Conservation (phyloP, 257 asterid species). For the Nicotiana benthamiana region DNA sequence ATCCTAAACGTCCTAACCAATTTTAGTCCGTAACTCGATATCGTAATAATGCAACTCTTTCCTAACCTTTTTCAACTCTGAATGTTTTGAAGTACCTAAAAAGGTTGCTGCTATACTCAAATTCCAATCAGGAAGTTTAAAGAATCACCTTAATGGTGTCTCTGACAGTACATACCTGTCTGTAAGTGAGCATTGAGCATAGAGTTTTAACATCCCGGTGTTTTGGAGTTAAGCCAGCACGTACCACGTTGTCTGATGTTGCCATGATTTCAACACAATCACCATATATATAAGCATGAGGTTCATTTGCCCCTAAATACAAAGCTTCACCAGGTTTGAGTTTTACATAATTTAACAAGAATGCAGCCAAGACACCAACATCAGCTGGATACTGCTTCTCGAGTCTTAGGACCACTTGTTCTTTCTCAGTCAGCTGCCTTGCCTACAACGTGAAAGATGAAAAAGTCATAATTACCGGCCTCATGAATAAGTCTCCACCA, state of each 20-base stretch:
- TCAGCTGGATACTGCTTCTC: constrained; percentile 86
- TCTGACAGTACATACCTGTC: constrained; percentile 60
- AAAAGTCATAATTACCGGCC: background rate
- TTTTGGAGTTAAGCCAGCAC: constrained; percentile 96
- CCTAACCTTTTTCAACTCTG: background rate
- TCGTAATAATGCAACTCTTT: constrained; percentile 2
- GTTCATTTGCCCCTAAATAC: constrained; percentile 83
- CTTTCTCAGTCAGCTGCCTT: constrained; percentile 60
- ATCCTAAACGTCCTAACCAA: background rate
- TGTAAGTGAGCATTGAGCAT: constrained; percentile 96
- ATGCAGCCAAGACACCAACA: constrained; percentile 71
- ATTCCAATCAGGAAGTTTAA: background rate
- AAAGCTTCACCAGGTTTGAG: constrained; percentile 84
- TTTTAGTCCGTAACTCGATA: background rate
- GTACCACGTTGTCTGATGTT: constrained; percentile 91
- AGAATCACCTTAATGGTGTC: background rate
- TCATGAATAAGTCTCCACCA: background rate
- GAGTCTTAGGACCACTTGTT: constrained; percentile 62
- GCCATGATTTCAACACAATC: constrained; percentile 98
- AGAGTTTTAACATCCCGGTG: constrained; percentile 69
- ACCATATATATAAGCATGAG: constrained; percentile 81
- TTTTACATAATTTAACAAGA: constrained; percentile 67
- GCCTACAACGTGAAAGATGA: constrained; percentile 29
- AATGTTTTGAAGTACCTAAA: background rate
- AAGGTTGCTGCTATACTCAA: background rate